Percentiles rank a stretch among this genome's conserved stretches.
phyloP scores from a whole-genome alignment of 83 land plant species.

The Picea abies region DNA sequence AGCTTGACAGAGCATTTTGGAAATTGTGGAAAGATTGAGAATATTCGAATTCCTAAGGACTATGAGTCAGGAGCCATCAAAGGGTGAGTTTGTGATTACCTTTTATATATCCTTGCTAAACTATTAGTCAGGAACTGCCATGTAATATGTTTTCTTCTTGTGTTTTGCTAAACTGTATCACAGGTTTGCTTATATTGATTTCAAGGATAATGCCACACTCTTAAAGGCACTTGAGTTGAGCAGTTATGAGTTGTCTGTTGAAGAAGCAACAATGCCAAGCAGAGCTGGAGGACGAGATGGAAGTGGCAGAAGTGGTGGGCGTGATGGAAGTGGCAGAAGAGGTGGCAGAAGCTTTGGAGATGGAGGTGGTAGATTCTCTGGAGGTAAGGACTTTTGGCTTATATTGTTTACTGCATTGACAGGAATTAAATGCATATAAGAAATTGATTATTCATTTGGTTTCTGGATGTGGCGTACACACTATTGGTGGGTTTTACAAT shows the following conservation, averaged over 20 bases:
- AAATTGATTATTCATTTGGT: not conserved
- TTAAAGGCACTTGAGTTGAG: slow-evolving; percentile 66
- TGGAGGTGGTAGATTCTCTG: slow-evolving; percentile 8
- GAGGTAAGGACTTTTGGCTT: slow-evolving; percentile 18
- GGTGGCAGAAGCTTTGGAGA: slow-evolving; percentile 19
- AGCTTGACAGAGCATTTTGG: slow-evolving; percentile 63
- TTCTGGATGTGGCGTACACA: too few relatives aligned
- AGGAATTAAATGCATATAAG: not conserved
- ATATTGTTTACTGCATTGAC: not conserved
- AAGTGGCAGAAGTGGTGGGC: slow-evolving; percentile 37
- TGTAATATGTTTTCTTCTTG: not conserved
- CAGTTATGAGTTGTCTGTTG: slow-evolving; percentile 64
- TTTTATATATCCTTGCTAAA: not conserved
- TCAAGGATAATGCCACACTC: slow-evolving; percentile 37
- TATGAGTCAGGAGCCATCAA: slow-evolving; percentile 71
- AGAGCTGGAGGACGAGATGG: slow-evolving; percentile 34
- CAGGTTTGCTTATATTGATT: slow-evolving; percentile 84
- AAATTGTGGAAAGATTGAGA: slow-evolving; percentile 62
- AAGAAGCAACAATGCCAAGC: slow-evolving; percentile 59
- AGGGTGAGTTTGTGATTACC: slow-evolving; percentile 48
- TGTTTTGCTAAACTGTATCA: not conserved
- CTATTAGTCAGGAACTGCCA: too few relatives aligned
- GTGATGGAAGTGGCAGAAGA: slow-evolving; percentile 34
- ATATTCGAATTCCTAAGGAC: slow-evolving; percentile 74
- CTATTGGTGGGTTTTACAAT: too few relatives aligned